Evolutionary conservation across 1,139 yeast genomes (phyloP), one percentile per base, ranked within the genome.

Genomic region (Hanseniaspora gamundiae): DNA sequence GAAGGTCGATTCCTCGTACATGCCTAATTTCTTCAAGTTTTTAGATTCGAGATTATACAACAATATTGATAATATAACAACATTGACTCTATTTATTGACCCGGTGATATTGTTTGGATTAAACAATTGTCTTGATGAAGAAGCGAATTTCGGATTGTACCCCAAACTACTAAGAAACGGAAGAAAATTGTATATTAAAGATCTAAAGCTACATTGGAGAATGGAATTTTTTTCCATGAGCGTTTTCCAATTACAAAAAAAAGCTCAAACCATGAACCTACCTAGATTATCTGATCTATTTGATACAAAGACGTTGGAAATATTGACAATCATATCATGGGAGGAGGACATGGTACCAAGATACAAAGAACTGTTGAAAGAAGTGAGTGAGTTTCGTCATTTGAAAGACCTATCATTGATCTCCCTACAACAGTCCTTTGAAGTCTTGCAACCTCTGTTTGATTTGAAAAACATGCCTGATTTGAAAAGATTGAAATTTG

Each of bases 261-360:
- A 52, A 53, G 46, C 42, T 43, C 19, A 49, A 48, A 29, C 50
- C 51, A 45, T 49, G 50, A 17, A 48, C 47, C 6, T 44, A 17
- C 47, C 47, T 14, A 52, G 52, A 41, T 51, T 66, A 30, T 56
- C 59, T 5, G 69, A 67, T 31, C 48, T 66, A 2, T 62, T 67
- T 41, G 68, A 65, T 45, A 49, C 55, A 1, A 52, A 60, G 38
- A 49, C 57, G 2, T 50, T 67, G 42, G 62, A 61, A 45, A 56
- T 61, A 0, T 51, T 67, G 30, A 66, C 70, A 0, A 56, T 67
- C 6, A 65, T 66, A 6, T 67, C 71, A 3, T 67, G 71, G 71
- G 60, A 60, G 47, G 68, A 64, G 41, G 52, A 58, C 9, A 48
- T 58, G 22, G 49, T 55, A 20, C 55, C 56, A 14, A 52, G 61